Base-by-base conservation (phyloP, 352 stramenopile genomes). In the Plasmopara halstedii region DNA sequence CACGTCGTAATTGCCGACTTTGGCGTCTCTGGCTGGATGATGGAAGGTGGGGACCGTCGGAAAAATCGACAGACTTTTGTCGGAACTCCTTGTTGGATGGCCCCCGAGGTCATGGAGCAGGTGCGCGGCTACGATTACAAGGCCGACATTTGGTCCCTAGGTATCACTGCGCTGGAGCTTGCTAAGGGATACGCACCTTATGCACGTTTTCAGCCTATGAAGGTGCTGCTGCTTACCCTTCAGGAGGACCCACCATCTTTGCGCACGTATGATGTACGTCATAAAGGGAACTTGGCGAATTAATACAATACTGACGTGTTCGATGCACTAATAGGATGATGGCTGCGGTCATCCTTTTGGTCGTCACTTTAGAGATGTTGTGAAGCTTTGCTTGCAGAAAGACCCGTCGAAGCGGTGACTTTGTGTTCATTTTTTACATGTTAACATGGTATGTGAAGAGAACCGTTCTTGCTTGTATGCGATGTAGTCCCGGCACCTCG, bases 131-230 rank as follows among this genome's bases (percentile, higher is more conserved):
- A 94, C 61, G 83, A 94, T 67, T 98, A 98, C 63, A 98, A 98
- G 67, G 96, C 96, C 14, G 97, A 99, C 68, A 98, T 99, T 58
- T 99, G 97, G 97, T 98, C 88, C 64, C 85, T 99, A 17, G 97
- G 97, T 11, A 99, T 99, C 64, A 99, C 97, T 4, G 96, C 94
- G 13, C 67, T 99, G 27, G 97, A 99, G 73, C 74, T 99, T 6
- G 96, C 96, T 17, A 99, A 99, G 70, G 96, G 97, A 8, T 98
- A 97, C 62, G 97, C 97, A 19, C 97, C 97, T 0, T 99, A 99
- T 64, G 96, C 96, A 17, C 87, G 95, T 20, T 98, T 97, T 57
- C 91, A 97, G 44, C 96, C 96, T 5, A 99, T 99, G 97, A 98
- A 99, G 62, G 83, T 99, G 20, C 53, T 99, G 26, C 81, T 98